These are phyloP conservation scores for Echinochloa phyllopogon DNA, from an alignment of 176 grass and related monocot species.

Conservation along the genomic window DNA sequence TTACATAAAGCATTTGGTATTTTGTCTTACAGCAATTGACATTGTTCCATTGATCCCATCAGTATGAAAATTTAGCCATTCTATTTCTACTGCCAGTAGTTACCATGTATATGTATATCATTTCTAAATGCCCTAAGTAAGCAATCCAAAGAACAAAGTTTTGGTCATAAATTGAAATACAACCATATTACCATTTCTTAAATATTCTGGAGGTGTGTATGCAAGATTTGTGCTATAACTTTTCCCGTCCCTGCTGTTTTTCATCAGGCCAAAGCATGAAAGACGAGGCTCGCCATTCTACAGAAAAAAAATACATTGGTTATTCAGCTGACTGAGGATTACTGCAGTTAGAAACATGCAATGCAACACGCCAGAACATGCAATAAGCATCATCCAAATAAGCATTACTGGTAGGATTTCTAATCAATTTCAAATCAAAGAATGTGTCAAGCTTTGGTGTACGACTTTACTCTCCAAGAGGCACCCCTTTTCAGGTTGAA, in stretches of 20 bases:
- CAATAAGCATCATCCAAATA: background rate
- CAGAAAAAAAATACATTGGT: slow-evolving; percentile 31
- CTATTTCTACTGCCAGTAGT: background rate
- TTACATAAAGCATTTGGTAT: background rate
- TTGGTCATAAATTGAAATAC: background rate
- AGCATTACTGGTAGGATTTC: background rate
- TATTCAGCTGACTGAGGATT: background rate
- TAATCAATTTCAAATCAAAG: slow-evolving; percentile 11
- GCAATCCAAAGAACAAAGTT: slow-evolving; percentile 17
- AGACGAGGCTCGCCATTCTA: slow-evolving; percentile 93
- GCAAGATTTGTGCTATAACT: slow-evolving; percentile 99
- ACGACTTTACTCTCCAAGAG: background rate
- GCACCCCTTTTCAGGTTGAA: background rate
- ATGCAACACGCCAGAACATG: background rate
- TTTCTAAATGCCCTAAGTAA: slow-evolving; percentile 26
- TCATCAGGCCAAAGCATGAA: slow-evolving; percentile 98
- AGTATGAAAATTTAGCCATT: background rate
- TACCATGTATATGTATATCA: slow-evolving; percentile 21
- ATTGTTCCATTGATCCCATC: slow-evolving; percentile 2
- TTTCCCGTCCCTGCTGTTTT: slow-evolving; percentile 98
- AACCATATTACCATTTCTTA: slow-evolving; percentile 84
- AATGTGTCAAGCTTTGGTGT: background rate
- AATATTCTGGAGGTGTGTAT: slow-evolving; percentile 96
- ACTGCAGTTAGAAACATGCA: background rate
- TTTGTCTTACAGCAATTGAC: background rate